Conservation (phyloP, 2,329 filamentous ascomycete genomes). For the Dothistroma pini region DNA sequence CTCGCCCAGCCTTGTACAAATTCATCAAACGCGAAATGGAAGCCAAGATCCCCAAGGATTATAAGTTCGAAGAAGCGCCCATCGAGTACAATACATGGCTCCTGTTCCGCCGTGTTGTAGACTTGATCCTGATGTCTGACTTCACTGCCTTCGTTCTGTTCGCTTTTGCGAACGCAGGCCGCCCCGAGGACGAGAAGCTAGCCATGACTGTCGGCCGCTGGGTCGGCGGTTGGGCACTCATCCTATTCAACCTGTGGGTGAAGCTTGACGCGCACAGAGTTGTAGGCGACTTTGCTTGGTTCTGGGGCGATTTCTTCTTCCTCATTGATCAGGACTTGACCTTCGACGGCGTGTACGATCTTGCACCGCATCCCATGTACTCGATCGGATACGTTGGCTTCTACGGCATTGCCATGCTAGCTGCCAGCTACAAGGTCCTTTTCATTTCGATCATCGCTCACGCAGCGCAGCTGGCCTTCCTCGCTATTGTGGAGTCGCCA, state of each 20-base stretch:
- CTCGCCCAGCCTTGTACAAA: constrained; percentile 74
- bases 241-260: constrained; percentile 97
- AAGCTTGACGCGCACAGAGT: constrained; percentile 97
- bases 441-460: constrained; percentile 96
- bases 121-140: constrained; percentile 98
- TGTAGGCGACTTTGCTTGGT: constrained; percentile 99
- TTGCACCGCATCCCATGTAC: constrained; percentile 99
- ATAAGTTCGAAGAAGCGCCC: constrained; percentile 86
- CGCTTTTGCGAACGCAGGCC: constrained; percentile 79
- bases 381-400: constrained; percentile 97
- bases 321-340: constrained; percentile 96
- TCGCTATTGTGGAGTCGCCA: constrained; percentile 88
- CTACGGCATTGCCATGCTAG: constrained; percentile 98
- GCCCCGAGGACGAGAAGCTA: constrained; percentile 67
- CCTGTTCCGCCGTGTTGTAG: constrained; percentile 89
- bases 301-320: constrained; percentile 99
- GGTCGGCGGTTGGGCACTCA: constrained; percentile 69
- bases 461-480: constrained; percentile 88
- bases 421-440: constrained; percentile 93
- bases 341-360: constrained; percentile 98
- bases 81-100: constrained; percentile 99
- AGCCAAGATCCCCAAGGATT: constrained; percentile 90
- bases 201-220: constrained; percentile 71
- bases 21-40: constrained; percentile 87
- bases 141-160: constrained; percentile 97